Percentiles rank a stretch among this genome's conserved stretches.
These are phyloP conservation scores for Globisporangium splendens DNA, from an alignment of 352 stramenopile genomes.

Conservation along the genomic window DNA sequence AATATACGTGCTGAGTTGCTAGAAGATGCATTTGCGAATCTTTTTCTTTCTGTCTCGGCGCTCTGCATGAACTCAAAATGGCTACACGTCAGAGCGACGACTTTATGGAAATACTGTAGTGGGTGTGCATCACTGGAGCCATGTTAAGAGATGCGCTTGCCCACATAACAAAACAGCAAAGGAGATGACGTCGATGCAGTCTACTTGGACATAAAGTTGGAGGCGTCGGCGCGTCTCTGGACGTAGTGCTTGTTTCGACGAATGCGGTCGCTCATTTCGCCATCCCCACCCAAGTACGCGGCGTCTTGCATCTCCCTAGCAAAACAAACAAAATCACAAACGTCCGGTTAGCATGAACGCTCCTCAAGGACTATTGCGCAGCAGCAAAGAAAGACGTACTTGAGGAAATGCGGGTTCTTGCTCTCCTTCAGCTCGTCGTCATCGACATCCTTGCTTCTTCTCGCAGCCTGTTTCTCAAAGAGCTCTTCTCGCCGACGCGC, in stretches of 20 bases:
- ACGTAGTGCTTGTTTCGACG: constrained; percentile 85
- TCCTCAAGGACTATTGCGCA: background rate
- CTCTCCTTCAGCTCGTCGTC: constrained; percentile 46
- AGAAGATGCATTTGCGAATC: constrained; percentile 5
- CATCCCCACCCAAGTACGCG: constrained; percentile 61
- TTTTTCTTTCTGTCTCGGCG: background rate
- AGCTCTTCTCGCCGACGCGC: constrained; percentile 64
- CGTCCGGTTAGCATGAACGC: background rate
- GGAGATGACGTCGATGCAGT: background rate
- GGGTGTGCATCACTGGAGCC: background rate
- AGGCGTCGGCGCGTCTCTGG: constrained; percentile 67
- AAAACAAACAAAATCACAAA: background rate
- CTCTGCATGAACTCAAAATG: background rate
- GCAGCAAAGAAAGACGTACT: constrained; percentile 32
- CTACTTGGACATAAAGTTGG: constrained; percentile 81
- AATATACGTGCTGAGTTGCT: constrained; percentile 19
- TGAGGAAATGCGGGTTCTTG: constrained; percentile 73
- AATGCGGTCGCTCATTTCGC: constrained; percentile 71
- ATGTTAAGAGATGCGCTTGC: constrained; percentile 6
- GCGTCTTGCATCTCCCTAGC: constrained; percentile 65
- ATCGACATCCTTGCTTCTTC: constrained; percentile 57
- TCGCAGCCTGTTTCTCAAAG: constrained; percentile 38
- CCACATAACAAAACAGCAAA: too few species aligned
- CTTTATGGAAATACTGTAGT: background rate
- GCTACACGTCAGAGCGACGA: background rate